Evolutionary conservation across 495 filamentous ascomycete genomes (phyloP).

Genomic region (Peziza echinospora): DNA sequence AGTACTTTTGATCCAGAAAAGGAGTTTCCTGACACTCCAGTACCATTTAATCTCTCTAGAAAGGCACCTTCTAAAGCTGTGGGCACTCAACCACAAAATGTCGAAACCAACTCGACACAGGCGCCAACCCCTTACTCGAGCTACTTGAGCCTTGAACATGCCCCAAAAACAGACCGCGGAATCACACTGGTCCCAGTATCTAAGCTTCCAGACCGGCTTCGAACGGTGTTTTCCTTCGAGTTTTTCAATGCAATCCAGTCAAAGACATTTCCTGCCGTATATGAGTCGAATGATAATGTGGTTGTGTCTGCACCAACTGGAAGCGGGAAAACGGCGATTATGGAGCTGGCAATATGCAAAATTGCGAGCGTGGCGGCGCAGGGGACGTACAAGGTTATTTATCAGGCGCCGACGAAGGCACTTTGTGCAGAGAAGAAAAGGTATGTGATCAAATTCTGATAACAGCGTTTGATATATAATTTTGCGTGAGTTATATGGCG

Average conservation of each 20-base stretch:
- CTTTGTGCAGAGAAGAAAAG: conserved; percentile 51
- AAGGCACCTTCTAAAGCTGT: neutral
- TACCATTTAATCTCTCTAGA: neutral
- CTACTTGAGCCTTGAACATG: conserved; percentile 7
- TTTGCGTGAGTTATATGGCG: too few species aligned
- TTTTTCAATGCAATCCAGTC: conserved; percentile 88
- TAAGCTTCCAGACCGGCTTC: conserved; percentile 55
- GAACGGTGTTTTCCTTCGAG: conserved; percentile 54
- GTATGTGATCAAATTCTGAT: too few species aligned
- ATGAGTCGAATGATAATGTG: conserved; percentile 56
- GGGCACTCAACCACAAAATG: neutral
- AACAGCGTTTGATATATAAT: too few species aligned
- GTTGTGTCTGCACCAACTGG: conserved; percentile 83
- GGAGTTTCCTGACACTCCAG: neutral
- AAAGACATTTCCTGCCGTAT: conserved; percentile 55
- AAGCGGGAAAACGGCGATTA: conserved; percentile 76
- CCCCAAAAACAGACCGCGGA: conserved; percentile 35
- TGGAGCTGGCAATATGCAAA: conserved; percentile 82
- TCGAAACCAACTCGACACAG: neutral
- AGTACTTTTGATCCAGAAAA: neutral
- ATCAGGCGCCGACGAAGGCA: conserved; percentile 86
- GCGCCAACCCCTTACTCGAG: too few species aligned
- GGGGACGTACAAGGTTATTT: conserved; percentile 74
- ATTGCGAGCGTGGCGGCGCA: conserved; percentile 38
- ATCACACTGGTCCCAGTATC: conserved; percentile 53